These are phyloP conservation scores for Macaranga tanarius DNA, from an alignment of 441 rosid species.

Conservation along the genomic window DNA sequence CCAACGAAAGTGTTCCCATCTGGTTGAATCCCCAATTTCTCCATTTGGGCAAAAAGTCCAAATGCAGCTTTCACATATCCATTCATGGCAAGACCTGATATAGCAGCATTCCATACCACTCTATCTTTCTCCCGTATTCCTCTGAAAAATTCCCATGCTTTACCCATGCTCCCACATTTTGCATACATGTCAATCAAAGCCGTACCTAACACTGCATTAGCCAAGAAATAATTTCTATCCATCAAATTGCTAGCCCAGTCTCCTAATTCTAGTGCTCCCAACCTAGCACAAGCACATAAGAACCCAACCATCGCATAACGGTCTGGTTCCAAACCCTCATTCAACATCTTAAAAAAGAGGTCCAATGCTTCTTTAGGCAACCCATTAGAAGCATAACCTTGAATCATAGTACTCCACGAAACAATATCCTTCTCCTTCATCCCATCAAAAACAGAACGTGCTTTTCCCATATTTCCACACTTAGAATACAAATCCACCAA, in stretches of 20 bases:
- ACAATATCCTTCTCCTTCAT: conserved; percentile 12
- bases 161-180: conserved; percentile 2
- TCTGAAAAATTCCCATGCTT: conserved; percentile 12
- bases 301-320: conserved; percentile 1
- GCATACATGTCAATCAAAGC: conserved; percentile 12
- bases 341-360: conserved; percentile 5
- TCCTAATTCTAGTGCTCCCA: conserved; percentile 11
- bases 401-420: conserved; percentile 19
- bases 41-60: neutral
- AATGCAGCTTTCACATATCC: conserved; percentile 7
- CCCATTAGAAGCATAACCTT: conserved; percentile 19
- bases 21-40: neutral
- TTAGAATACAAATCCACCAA: conserved; percentile 17
- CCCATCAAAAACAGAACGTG: conserved; percentile 7
- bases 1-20: conserved; percentile 18
- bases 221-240: neutral
- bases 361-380: conserved; percentile 7
- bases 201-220: neutral
- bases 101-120: conserved; percentile 10
- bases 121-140: conserved; percentile 5
- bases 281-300: conserved; percentile 17
- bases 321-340: neutral
- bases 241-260: conserved; percentile 1
- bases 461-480: conserved; percentile 11
- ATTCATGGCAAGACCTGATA: conserved; percentile 9